Percentiles rank a stretch among this genome's conserved stretches.
phyloP scores from a whole-genome alignment of 495 filamentous ascomycete species.

The Annulohypoxylon stygium region DNA sequence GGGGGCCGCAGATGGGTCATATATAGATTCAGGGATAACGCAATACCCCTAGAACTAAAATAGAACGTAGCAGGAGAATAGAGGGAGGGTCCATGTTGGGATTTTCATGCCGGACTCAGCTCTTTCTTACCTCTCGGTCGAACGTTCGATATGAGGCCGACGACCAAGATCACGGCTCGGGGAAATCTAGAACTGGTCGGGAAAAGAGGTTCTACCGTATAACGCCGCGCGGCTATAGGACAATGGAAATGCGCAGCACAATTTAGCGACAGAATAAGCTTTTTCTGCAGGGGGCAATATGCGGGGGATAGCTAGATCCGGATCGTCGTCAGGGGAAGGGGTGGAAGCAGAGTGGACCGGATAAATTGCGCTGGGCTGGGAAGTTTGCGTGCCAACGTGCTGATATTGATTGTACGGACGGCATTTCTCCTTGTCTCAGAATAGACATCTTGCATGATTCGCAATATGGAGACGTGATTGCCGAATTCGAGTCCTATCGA shows the following conservation, averaged over 20 bases:
- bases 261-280: conserved; percentile 31
- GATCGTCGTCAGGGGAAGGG: conserved; percentile 38
- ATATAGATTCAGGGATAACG: conserved; percentile 15
- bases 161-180: conserved; percentile 25
- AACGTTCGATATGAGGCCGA: conserved; percentile 35
- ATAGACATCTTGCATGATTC: conserved; percentile 4
- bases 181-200: conserved; percentile 34
- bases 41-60: conserved; percentile 14
- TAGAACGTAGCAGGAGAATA: conserved; percentile 15
- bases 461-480: conserved; percentile 24
- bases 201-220: conserved; percentile 25
- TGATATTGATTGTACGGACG: conserved; percentile 33
- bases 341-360: conserved; percentile 32
- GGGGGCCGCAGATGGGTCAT: conserved; percentile 14
- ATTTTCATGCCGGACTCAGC: conserved; percentile 11
- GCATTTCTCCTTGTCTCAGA: conserved; percentile 33
- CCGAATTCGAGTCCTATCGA: conserved; percentile 17
- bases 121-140: conserved; percentile 13
- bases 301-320: conserved; percentile 42
- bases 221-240: conserved; percentile 42
- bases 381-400: conserved; percentile 18
- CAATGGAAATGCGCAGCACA: conserved; percentile 12
- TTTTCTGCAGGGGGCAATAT: conserved; percentile 27
- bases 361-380: conserved; percentile 27
- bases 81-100: conserved; percentile 15